Percentiles rank a stretch among this genome's conserved stretches.
phyloP scores from a whole-genome alignment of 768 basidiomycete species.

The Suillus luteus region DNA sequence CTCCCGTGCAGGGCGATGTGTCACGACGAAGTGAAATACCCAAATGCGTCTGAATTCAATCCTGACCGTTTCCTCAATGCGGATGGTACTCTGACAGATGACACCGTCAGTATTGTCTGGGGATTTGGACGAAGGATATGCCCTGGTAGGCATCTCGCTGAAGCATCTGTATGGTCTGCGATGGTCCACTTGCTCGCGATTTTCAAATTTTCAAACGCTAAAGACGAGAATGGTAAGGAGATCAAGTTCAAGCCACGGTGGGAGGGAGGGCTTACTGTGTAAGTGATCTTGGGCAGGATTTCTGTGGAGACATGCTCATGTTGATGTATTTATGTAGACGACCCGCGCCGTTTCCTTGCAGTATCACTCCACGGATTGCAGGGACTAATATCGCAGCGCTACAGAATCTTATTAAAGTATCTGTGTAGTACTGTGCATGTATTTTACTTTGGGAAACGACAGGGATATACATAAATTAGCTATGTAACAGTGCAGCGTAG shows the following conservation, averaged over 20 bases:
- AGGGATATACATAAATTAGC: neutral
- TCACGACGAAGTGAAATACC: conserved; percentile 35
- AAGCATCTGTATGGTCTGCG: conserved; percentile 26
- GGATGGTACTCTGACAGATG: conserved; percentile 21
- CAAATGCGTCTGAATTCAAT: conserved; percentile 36
- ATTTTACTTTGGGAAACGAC: neutral
- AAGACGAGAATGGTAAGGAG: conserved; percentile 23
- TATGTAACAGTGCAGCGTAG: no score
- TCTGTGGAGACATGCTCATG: neutral
- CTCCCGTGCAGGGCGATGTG: conserved; percentile 34
- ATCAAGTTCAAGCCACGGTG: conserved; percentile 22
- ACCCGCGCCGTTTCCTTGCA: neutral
- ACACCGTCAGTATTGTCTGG: conserved; percentile 19
- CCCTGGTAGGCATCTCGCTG: conserved; percentile 29
- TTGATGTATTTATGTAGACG: neutral
- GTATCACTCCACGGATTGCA: neutral
- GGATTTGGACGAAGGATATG: conserved; percentile 36
- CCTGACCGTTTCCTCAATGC: conserved; percentile 44
- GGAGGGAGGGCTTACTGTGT: conserved; percentile 15
- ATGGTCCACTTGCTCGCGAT: conserved; percentile 22
- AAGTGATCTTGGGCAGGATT: conserved; percentile 8
- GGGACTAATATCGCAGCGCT: neutral
- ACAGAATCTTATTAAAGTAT: neutral
- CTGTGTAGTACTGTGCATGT: neutral
- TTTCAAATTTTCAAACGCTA: conserved; percentile 21